These are phyloP conservation scores for Trichosporon sp. DNA, from an alignment of 1,284 basidiomycete species.

Conservation along the genomic window DNA sequence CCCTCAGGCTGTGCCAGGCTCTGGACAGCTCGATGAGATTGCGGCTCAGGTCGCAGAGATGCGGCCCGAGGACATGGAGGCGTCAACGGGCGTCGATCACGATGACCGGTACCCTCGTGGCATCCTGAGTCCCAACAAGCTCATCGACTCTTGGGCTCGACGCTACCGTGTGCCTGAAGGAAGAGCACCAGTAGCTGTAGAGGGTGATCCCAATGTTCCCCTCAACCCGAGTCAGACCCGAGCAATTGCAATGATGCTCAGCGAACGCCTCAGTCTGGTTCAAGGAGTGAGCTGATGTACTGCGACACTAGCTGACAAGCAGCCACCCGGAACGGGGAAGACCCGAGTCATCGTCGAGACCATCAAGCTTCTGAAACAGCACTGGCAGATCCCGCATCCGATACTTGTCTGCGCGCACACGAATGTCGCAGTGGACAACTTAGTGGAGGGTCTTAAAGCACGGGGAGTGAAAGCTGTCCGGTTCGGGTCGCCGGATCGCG, in stretches of 20 bases:
- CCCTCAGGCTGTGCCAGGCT: slow-evolving; percentile 12
- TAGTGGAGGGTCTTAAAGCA: slow-evolving; percentile 61
- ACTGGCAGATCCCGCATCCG: slow-evolving; percentile 77
- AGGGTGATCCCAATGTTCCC: slow-evolving; percentile 71
- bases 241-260: slow-evolving; percentile 82
- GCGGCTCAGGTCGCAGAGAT: slow-evolving; percentile 18
- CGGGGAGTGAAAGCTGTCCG: slow-evolving; percentile 69
- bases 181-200: slow-evolving; percentile 57
- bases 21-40: slow-evolving; percentile 12
- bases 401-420: slow-evolving; percentile 87
- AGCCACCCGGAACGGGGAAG: slow-evolving; percentile 96
- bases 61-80: slow-evolving; percentile 35
- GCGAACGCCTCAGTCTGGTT: slow-evolving; percentile 68
- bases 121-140: slow-evolving; percentile 62
- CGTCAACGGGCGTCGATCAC: slow-evolving; percentile 12
- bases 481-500: slow-evolving; percentile 62
- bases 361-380: slow-evolving; percentile 69
- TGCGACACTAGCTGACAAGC: background rate
- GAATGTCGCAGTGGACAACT: slow-evolving; percentile 89
- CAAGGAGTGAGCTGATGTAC: slow-evolving; percentile 64
- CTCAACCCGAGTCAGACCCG: slow-evolving; percentile 73
- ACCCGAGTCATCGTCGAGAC: slow-evolving; percentile 85
- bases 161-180: slow-evolving; percentile 57
- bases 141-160: slow-evolving; percentile 68
- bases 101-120: slow-evolving; percentile 41